Base-by-base conservation (phyloP, 345 rosid species). In the Odontarrhena argentea region DNA sequence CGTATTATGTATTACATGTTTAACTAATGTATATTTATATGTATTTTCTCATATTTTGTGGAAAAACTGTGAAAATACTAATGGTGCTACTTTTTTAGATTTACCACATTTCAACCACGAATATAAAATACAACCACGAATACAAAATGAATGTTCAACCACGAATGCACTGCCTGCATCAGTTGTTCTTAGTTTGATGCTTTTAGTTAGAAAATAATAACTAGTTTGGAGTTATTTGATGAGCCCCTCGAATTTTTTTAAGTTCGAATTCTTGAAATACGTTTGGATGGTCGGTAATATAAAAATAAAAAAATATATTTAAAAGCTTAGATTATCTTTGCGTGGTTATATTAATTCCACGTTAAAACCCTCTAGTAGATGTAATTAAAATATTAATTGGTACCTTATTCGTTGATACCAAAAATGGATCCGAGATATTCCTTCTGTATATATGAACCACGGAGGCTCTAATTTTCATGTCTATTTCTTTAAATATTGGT, bases 391-490 rank as follows among this genome's bases (percentile, higher is more conserved):
- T 68, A 54, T 38, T 45, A 47, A 38, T 38, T 54, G 55, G 14
- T 26, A 30, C 8, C 51, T 67, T 52, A 69, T 68, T 71, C 69
- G 76, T 48, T 70, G 65, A 58, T 64, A 71, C 41, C 52, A 48
- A 75, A 56, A 56, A 63, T 55, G 70, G 74, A 68, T 68, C 74
- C 78, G 60, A 75, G 60, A 69, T 69, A 75, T 75, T 75, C 74
- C 55, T 55, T 75, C 77, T 74, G 77, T 9, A 74, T 67, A 74
- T 74, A 74, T 61, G 51, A 74, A 74, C 77, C 77, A 74, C 77
- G 77, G 77, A 67, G 69, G 73, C 77, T 74, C 77, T 30, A 60
- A 73, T 74, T 74, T 74, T 67, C 38, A 67, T 32, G 73, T 67
- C 18, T 51, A 12, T 13, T 63, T 54, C 41, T 30, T 58, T 57